Base-by-base conservation (phyloP, 2,329 filamentous ascomycete genomes). In the Calonectria pseudoreteaudii region DNA sequence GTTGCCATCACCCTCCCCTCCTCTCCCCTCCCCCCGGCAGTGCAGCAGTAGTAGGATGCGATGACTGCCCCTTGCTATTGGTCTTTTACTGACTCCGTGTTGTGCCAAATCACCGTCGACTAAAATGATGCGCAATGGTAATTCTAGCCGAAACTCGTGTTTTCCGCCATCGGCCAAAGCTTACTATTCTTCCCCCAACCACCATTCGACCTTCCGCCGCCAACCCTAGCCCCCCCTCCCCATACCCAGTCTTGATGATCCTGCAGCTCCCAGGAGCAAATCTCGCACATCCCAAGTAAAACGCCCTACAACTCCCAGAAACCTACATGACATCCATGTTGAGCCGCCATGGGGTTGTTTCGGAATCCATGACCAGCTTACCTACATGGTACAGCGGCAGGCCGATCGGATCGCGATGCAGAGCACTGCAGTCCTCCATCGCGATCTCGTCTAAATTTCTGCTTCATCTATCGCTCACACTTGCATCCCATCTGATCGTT, bases 401-500 rank as follows among this genome's bases (percentile, higher is more conserved):
- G 56, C 56, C 71, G 71, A 72, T 72, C 65, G 18, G 71, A 72
- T 72, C 71, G 66, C 56, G 66, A 69, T 72, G 71, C 70, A 60
- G 28, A 49, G 56, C 36, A 31, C 49, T 68, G 66, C 66, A 65
- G 36, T 38, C 31, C 53, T 56, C n/a, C 36, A 47, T 66, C 58
- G 52, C 49, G 36, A 66, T 64, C 66, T 65, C 31, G 66, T 68
- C 16, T 62, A 41, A 62, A 62, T 58, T 66, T 14, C 44, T 58
- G 30, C 52, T 60, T 72, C 66, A 65, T 65, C n/a, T 50, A 50
- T 65, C 36, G 34, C 52, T 62, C 52, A 58, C 53, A 34, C 41
- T 50, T 62, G 56, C 56, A 62, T 36, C 34, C 14, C 56, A 62
- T 36, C 31, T 20, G 34, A 56, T 34, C 44, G 38, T 52, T 41